These are phyloP conservation scores for Fusarium praegraminearum DNA, from an alignment of 2,329 filamentous ascomycete species.

Conservation along the genomic window DNA sequence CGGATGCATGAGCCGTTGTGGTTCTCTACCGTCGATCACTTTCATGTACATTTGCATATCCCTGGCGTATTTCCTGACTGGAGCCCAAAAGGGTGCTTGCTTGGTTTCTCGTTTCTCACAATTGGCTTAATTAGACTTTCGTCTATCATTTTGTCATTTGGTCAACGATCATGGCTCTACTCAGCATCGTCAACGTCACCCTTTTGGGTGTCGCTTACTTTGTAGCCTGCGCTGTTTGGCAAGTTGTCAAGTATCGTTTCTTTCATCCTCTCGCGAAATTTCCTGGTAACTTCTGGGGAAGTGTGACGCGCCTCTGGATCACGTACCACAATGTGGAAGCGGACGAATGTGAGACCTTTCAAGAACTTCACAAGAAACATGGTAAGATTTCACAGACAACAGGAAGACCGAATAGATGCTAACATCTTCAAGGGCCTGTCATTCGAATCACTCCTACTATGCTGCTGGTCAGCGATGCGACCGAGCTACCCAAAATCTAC, in stretches of 20 bases:
- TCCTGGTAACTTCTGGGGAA: slow-evolving; percentile 38
- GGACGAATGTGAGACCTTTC: slow-evolving; percentile 31
- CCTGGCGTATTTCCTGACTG: background rate
- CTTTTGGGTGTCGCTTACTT: slow-evolving; percentile 23
- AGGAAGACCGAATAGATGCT: background rate
- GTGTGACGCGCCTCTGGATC: slow-evolving; percentile 40
- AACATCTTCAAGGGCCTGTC: slow-evolving; percentile 27
- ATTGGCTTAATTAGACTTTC: slow-evolving; percentile 16
- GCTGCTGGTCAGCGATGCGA: slow-evolving; percentile 53
- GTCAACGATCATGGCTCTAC: slow-evolving; percentile 17
- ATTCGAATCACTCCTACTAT: slow-evolving; percentile 45
- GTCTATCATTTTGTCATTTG: background rate
- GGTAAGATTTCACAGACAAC: background rate
- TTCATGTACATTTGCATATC: background rate
- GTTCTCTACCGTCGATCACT: background rate
- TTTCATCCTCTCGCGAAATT: slow-evolving; percentile 36
- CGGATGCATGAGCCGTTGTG: background rate
- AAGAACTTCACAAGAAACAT: slow-evolving; percentile 34
- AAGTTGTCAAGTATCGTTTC: slow-evolving; percentile 35
- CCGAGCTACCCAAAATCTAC: slow-evolving; percentile 68
- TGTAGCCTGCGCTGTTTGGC: slow-evolving; percentile 12
- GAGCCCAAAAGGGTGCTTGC: background rate
- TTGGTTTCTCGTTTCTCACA: slow-evolving; percentile 12
- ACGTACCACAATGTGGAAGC: slow-evolving; percentile 41
- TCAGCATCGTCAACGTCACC: slow-evolving; percentile 18